Percentiles rank a stretch among this genome's conserved stretches.
These are phyloP conservation scores for Exophiala phaeomuriformis DNA, from an alignment of 2,329 filamentous ascomycete genomes.

Conservation along the genomic window DNA sequence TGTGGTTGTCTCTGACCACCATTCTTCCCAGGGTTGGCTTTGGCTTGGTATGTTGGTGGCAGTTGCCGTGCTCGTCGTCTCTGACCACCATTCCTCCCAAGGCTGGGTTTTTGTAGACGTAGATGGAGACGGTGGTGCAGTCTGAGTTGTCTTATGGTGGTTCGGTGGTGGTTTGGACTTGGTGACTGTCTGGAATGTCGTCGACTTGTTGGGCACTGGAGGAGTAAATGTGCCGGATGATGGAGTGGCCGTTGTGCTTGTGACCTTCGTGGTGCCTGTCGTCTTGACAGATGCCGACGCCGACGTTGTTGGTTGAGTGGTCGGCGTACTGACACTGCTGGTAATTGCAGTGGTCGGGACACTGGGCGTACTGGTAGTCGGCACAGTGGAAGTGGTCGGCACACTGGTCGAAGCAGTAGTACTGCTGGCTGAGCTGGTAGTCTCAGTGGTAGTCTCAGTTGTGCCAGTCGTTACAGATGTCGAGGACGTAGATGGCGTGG, in stretches of 20 bases:
- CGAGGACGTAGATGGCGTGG: no score
- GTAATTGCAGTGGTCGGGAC: background rate
- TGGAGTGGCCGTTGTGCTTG: background rate
- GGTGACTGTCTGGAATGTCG: background rate
- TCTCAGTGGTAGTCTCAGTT: background rate
- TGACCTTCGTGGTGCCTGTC: background rate
- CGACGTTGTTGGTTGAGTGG: background rate
- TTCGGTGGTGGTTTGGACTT: background rate
- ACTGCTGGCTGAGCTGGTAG: background rate
- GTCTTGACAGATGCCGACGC: background rate
- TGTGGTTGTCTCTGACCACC: no score
- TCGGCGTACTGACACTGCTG: background rate
- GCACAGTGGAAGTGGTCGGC: background rate
- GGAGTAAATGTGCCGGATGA: background rate
- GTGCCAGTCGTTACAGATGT: no score
- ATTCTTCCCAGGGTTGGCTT: no score
- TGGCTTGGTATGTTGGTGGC: background rate
- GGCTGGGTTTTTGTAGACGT: background rate
- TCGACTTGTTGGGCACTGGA: background rate
- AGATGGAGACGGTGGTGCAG: background rate
- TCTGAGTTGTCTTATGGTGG: background rate
- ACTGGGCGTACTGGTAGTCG: background rate
- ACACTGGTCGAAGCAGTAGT: background rate
- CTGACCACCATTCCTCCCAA: no score
- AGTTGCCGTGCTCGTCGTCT: no score